Evolutionary conservation across 345 rosid species (phyloP), one percentile per base, ranked within the genome.

Genomic region (Bruguiera sexangula): DNA sequence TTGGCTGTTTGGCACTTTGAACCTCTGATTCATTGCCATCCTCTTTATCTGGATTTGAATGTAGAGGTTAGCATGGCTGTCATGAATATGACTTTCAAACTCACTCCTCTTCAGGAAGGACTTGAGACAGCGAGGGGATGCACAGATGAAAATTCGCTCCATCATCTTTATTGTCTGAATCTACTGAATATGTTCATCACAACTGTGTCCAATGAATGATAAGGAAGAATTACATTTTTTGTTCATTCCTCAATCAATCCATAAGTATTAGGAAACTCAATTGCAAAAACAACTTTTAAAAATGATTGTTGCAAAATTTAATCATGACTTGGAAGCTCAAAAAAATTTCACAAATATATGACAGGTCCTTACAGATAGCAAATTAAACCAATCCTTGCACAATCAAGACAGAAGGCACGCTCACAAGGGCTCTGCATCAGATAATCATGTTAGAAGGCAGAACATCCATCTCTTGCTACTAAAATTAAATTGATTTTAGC

Each of bases 101-200:
- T 95, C 96, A 3, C 64, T 59, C 75, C 85, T 90, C 81, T 95
- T 92, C 63, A 95, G 56, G 80, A 95, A 95, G 31, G 99, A 95
- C 75, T 85, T 88, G 34, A 92, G 92, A 76, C 99, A 95, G 72
- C 90, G 96, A 72, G 99, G 96, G 63, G 96, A 98, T 54, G 99
- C 99, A 85, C 99, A 92, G 60, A 95, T 85, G 83, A 86, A 92
- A 77, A 95, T 86, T 52, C 99, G 94, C 72, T 92, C 98, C 99
- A 95, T 90, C 81, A 95, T 82, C 82, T 92, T 95, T 76, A 95
- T 95, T n/a, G 96, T 90, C 76, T 95, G 97, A 60, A 95, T 95
- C 86, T 92, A 90, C 79, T 88, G 93, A 54, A 95, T 90, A 16
- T 94, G 92, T 50, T 92, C 98, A 80, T 95, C 99, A 76, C 98